Percentiles rank a stretch among this genome's conserved stretches.
Evolutionary conservation across 352 stramenopile species (phyloP).

Genomic region (Globisporangium uncinulatum): DNA sequence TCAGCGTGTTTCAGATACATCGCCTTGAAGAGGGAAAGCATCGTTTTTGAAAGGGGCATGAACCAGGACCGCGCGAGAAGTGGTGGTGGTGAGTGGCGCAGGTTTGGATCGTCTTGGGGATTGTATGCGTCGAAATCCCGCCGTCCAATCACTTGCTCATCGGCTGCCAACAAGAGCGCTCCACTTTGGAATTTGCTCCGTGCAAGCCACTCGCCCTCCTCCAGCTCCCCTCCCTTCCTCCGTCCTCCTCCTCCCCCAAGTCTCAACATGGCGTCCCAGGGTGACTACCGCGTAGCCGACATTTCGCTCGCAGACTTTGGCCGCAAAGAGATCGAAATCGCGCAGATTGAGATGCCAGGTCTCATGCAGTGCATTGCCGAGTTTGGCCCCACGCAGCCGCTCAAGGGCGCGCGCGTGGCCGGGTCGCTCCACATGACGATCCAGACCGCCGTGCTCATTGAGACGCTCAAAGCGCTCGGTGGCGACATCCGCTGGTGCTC

Average conservation of each 20-base stretch:
- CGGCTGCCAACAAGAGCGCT: no score
- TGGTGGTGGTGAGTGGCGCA: no score
- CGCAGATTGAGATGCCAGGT: constrained; percentile 98
- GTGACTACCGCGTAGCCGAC: constrained; percentile 91
- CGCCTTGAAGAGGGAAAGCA: no score
- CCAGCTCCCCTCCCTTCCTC: not conserved
- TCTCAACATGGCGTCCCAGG: constrained; percentile 47
- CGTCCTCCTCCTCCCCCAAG: constrained; percentile 1
- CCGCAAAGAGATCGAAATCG: constrained; percentile 98
- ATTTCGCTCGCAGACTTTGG: constrained; percentile 98
- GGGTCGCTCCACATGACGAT: constrained; percentile 99
- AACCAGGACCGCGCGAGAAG: no score
- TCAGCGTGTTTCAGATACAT: no score
- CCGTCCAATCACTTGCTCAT: no score
- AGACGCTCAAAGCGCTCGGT: constrained; percentile 96
- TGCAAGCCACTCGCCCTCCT: constrained; percentile 14
- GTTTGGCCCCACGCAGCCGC: constrained; percentile 82
- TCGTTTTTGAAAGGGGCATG: no score
- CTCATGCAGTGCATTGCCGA: constrained; percentile 96
- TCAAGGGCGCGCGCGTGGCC: constrained; percentile 90
- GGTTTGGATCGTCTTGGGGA: not conserved
- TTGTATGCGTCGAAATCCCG: no score
- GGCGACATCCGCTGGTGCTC: constrained; percentile 98
- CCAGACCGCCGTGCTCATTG: constrained; percentile 98
- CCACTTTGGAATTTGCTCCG: constrained; percentile 16